A percentile compares a stretch with the other conserved stretches of the same genome.
Evolutionary conservation across 2,329 filamentous ascomycete genomes (phyloP).

Genomic region (Ceratocystis diversiconidia): DNA sequence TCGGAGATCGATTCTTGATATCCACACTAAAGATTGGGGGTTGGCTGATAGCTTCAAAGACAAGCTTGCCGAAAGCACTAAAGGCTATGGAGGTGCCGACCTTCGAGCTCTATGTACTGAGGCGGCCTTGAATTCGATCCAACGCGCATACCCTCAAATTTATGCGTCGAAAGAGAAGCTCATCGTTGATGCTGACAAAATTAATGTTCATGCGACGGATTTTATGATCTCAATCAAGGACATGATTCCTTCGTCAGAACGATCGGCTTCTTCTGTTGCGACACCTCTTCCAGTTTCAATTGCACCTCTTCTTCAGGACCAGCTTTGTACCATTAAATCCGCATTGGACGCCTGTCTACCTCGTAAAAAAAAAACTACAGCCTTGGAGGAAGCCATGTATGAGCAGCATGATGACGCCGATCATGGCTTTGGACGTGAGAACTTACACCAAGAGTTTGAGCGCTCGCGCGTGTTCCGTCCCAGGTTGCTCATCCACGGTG

Average conservation of each 20-base stretch:
- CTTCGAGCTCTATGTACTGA: slow-evolving; percentile 88
- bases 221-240: slow-evolving; percentile 97
- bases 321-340: slow-evolving; percentile 54
- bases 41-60: slow-evolving; percentile 66
- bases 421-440: slow-evolving; percentile 73
- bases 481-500: slow-evolving; percentile 68
- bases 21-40: slow-evolving; percentile 91
- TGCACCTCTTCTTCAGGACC: slow-evolving; percentile 63
- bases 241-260: slow-evolving; percentile 86
- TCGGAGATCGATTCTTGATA: slow-evolving; percentile 77
- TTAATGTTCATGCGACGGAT: slow-evolving; percentile 79
- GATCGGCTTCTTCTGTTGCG: slow-evolving; percentile 73
- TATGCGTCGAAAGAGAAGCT: slow-evolving; percentile 84
- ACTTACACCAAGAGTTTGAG: slow-evolving; percentile 64
- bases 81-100: slow-evolving; percentile 94
- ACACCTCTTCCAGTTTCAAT: slow-evolving; percentile 65
- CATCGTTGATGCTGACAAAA: slow-evolving; percentile 69
- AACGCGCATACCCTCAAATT: slow-evolving; percentile 90
- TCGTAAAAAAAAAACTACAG: slow-evolving; percentile 71
- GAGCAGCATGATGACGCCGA: slow-evolving; percentile 73
- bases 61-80: slow-evolving; percentile 73
- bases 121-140: slow-evolving; percentile 87
- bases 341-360: slow-evolving; percentile 66
- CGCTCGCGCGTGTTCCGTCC: slow-evolving; percentile 77
- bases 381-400: slow-evolving; percentile 85